These are phyloP conservation scores for Camelina hispida DNA, from an alignment of 345 rosid species.

Conservation along the genomic window DNA sequence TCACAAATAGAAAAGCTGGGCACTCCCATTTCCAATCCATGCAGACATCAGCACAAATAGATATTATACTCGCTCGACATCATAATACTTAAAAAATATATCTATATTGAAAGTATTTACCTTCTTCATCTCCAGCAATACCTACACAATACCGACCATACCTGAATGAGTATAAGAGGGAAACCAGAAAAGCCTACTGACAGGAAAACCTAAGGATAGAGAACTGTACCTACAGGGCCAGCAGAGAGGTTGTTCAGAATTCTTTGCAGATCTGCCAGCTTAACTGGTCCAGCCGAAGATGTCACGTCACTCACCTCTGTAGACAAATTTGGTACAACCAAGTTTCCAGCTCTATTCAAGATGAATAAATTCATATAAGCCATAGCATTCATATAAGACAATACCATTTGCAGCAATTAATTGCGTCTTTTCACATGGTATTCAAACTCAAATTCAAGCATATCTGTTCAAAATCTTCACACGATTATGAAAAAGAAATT, in stretches of 20 bases:
- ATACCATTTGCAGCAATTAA: conserved; percentile 8
- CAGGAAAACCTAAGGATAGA: conserved; percentile 13
- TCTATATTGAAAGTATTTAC: conserved; percentile 43
- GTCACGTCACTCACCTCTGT: conserved; percentile 75
- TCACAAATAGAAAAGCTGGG: neutral
- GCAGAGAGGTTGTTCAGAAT: conserved; percentile 72
- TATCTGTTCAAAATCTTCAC: conserved; percentile 5
- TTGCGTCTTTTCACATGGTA: neutral
- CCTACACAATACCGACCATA: conserved; percentile 52
- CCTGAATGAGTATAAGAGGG: conserved; percentile 35
- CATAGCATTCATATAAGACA: conserved; percentile 13
- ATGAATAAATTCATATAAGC: conserved; percentile 20
- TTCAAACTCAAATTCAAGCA: neutral
- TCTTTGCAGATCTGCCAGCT: conserved; percentile 87
- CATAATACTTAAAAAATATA: neutral
- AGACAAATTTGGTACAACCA: conserved; percentile 63
- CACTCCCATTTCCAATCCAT: conserved; percentile 13
- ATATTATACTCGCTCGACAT: conserved; percentile 8
- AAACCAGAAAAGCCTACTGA: conserved; percentile 14
- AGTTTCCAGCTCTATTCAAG: conserved; percentile 75
- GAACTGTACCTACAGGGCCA: conserved; percentile 63
- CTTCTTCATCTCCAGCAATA: conserved; percentile 68
- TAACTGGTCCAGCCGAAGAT: conserved; percentile 88
- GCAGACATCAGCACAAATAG: neutral
- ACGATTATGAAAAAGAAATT: neutral